Evolutionary conservation across 208 protist genomes (phyloP).

Genomic region (Spongospora subterranea): DNA sequence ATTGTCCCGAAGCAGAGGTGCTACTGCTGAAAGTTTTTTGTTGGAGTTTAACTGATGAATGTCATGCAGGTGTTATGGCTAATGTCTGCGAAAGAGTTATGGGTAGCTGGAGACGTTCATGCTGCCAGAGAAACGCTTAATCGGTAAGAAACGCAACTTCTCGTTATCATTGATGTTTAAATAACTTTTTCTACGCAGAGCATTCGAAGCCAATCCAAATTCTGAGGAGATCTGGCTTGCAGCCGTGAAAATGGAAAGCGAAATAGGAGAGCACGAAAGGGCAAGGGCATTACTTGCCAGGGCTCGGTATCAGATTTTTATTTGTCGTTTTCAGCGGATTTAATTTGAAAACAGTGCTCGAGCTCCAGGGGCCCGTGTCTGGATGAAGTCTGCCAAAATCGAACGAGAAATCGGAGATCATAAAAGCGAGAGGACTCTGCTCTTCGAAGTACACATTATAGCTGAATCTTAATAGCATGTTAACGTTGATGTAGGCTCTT

Average conservation of each 20-base stretch:
- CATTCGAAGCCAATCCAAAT: conserved; percentile 78
- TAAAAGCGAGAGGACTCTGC: conserved; percentile 60
- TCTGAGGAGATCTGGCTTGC: conserved; percentile 88
- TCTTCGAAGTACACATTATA: not conserved
- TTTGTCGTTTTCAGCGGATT: conserved; percentile 19
- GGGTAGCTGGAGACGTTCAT: conserved; percentile 74
- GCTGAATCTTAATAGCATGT: not conserved
- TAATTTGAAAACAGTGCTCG: conserved; percentile 56
- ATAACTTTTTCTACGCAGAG: conserved; percentile 54
- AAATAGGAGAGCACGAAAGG: conserved; percentile 78
- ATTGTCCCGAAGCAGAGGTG: conserved; percentile 80
- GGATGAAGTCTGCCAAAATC: conserved; percentile 84
- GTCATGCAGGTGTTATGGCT: conserved; percentile 81
- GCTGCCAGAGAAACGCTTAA: conserved; percentile 76
- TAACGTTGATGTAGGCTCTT: not conserved
- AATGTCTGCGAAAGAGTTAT: conserved; percentile 86
- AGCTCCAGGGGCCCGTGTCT: conserved; percentile 78
- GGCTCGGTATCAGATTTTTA: conserved; percentile 59
- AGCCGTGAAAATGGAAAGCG: conserved; percentile 86
- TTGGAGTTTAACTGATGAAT: not conserved
- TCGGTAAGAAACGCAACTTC: not conserved
- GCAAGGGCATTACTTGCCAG: conserved; percentile 77
- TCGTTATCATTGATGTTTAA: not conserved
- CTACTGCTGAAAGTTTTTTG: not conserved
- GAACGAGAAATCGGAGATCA: conserved; percentile 77